Base-by-base conservation (phyloP, 179 eudicot species). In the Gypsophila paniculata region DNA sequence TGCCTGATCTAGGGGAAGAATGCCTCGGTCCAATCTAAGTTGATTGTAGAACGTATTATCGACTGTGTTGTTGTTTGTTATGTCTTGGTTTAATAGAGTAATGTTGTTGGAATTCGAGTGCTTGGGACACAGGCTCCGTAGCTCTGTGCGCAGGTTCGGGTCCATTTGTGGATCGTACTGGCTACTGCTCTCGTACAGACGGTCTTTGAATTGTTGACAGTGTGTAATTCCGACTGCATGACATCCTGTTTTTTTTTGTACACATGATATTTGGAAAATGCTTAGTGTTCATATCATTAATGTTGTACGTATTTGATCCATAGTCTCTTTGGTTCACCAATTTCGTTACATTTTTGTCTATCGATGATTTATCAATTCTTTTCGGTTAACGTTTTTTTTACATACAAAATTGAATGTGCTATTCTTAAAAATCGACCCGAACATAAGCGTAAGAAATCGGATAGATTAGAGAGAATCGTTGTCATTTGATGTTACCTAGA, bases 181-280 rank as follows among this genome's bases (percentile, higher is more conserved):
- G 57, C 66, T 72, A 0, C 75, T 74, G 26, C 57, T 71, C 36
- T 66, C 65, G 74, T 77, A 73, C 1, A 86, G 59, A 2, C 86
- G 48, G 52, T 23, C 32, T 69, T 68, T 57, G 73, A 86, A 64
- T 57, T 74, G 6, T 11, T 64, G 44, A 18, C 90, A 86, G 8
- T 74, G 86, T 59, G 86, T 80, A 6, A 82, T 75, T 68, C 90
- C 90, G 18, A 85, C 83, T 0, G 85, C 65, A 73, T 86, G 90
- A 14, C 77, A 78, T 29, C 90, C 90, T 86, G 59, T 48, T 61
- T 4, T 14, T 14, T 61, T 42, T 6, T 0, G 46, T 42, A 42
- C 10, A 42, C 8, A 9, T 6, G 11, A 8, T 2, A 42, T 42
- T 42, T 42, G 46, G 46, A 6, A 9, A 42, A 42, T 42, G 46